A percentile compares a stretch with the other conserved stretches of the same genome.
These are phyloP conservation scores for Candida methanosorbosa DNA, from an alignment of 805 yeast genomes.

Conservation along the genomic window DNA sequence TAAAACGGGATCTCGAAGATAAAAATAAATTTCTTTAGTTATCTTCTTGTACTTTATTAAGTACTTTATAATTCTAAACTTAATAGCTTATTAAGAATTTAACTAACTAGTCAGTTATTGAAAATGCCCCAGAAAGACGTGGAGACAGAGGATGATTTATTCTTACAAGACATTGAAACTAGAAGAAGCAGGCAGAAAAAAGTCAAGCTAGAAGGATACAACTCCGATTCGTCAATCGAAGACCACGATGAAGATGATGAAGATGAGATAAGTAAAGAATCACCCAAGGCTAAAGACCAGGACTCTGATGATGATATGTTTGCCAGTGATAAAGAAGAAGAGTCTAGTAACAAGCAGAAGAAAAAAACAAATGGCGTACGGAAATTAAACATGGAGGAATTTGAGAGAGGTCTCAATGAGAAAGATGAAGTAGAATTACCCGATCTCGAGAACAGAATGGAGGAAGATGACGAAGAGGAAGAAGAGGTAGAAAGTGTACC, in stretches of 20 bases:
- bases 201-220: conserved; percentile 10
- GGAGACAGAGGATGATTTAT: conserved; percentile 6
- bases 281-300: conserved; percentile 6
- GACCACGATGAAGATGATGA: conserved; percentile 13
- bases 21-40: no score
- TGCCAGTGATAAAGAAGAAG: conserved; percentile 21
- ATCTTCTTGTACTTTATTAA: no score
- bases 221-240: conserved; percentile 15
- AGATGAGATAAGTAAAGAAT: no score
- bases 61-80: no score
- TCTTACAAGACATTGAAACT: conserved; percentile 13
- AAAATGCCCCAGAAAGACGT: not conserved
- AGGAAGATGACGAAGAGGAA: conserved; percentile 7
- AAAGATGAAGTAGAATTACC: conserved; percentile 5
- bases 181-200: conserved; percentile 3
- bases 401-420: conserved; percentile 21
- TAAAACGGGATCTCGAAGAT: no score
- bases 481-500: conserved; percentile 1
- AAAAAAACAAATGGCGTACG: conserved; percentile 10
- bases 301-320: conserved; percentile 35
- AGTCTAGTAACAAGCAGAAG: conserved; percentile 4
- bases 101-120: no score
- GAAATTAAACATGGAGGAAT: conserved; percentile 27
- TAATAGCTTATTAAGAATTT: no score
- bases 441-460: not conserved